Conservation (phyloP, 2,329 filamentous ascomycete species). For the Penicillium sp. region DNA sequence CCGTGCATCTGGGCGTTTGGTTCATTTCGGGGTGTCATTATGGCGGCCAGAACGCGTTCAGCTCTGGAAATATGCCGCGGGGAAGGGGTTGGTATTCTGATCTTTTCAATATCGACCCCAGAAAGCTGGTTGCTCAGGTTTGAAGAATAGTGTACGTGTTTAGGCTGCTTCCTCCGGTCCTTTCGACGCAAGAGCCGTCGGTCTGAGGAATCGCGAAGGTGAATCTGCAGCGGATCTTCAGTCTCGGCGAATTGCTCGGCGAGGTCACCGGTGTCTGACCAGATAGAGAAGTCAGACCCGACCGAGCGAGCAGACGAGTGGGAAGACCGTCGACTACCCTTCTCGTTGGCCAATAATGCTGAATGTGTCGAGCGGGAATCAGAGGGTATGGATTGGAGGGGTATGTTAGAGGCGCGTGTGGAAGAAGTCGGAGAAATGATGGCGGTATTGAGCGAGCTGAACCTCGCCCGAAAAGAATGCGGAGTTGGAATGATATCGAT, state of each 20-base stretch:
- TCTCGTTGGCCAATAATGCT: slow-evolving; percentile 41
- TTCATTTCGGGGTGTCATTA: slow-evolving; percentile 77
- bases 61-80: slow-evolving; percentile 62
- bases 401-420: slow-evolving; percentile 73
- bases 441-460: slow-evolving; percentile 72
- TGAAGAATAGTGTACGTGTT: slow-evolving; percentile 67
- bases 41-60: slow-evolving; percentile 70
- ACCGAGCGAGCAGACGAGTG: slow-evolving; percentile 50
- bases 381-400: slow-evolving; percentile 67
- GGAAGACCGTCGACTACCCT: slow-evolving; percentile 54
- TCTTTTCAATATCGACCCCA: slow-evolving; percentile 47
- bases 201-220: slow-evolving; percentile 59
- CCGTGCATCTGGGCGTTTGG: slow-evolving; percentile 74
- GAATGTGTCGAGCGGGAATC: slow-evolving; percentile 32
- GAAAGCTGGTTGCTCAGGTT: slow-evolving; percentile 45
- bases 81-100: slow-evolving; percentile 70
- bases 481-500: slow-evolving; percentile 7
- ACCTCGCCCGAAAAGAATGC: slow-evolving; percentile 52
- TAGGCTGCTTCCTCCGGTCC: slow-evolving; percentile 48
- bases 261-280: slow-evolving; percentile 93
- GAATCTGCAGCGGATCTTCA: slow-evolving; percentile 75
- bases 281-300: slow-evolving; percentile 72
- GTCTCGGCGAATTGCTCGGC: slow-evolving; percentile 84
- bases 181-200: slow-evolving; percentile 53
- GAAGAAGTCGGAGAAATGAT: slow-evolving; percentile 76